A percentile compares a stretch with the other conserved stretches of the same genome.
Evolutionary conservation across 371 early-diverging fungal genomes (phyloP).

Genomic region (Circinella umbellata): DNA sequence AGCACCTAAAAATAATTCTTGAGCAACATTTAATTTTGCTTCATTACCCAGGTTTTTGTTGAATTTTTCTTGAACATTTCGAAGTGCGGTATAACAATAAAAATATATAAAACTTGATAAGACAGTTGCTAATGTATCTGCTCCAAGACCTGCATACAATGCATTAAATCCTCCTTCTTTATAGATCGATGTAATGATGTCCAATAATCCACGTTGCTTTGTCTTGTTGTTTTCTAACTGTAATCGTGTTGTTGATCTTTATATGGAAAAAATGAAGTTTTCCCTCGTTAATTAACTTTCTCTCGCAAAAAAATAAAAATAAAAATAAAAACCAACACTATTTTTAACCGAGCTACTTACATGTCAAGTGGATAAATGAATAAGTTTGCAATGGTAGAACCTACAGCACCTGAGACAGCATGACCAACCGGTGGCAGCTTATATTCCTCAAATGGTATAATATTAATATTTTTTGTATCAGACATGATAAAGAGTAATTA

Average conservation of each 20-base stretch:
- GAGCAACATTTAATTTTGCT: conserved; percentile 53
- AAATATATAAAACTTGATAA: conserved; percentile 67
- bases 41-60: conserved; percentile 45
- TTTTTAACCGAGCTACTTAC: conserved; percentile 23
- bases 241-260: conserved; percentile 48
- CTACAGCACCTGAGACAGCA: conserved; percentile 65
- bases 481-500: neutral
- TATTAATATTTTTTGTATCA: neutral
- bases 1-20: conserved; percentile 65
- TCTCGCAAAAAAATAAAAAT: neutral
- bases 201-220: conserved; percentile 32
- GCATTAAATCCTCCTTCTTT: conserved; percentile 58
- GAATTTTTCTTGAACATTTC: conserved; percentile 59
- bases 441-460: conserved; percentile 55
- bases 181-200: conserved; percentile 51
- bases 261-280: too few relatives aligned
- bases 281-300: too few relatives aligned
- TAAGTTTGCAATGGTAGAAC: conserved; percentile 59
- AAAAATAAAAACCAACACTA: neutral
- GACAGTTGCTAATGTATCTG: conserved; percentile 62
- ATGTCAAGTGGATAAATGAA: conserved; percentile 69
- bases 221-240: conserved; percentile 33
- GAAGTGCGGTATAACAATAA: conserved; percentile 61
- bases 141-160: conserved; percentile 59
- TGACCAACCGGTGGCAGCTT: conserved; percentile 64